phyloP scores from a whole-genome alignment of 352 stramenopile species.

The Phytophthora uliginosa region DNA sequence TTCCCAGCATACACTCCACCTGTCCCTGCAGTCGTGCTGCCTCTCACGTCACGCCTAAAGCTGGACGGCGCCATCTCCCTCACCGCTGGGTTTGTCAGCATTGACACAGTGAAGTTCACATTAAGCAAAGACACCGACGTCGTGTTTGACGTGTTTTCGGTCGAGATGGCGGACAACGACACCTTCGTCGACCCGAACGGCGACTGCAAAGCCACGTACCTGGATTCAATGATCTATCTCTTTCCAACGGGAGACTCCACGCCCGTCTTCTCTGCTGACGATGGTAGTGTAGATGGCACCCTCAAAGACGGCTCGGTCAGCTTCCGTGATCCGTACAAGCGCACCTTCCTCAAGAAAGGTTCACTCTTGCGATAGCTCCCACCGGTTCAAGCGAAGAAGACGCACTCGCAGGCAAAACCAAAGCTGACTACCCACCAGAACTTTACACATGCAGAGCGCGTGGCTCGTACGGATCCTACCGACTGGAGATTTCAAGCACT shows the following conservation, averaged over 20 bases:
- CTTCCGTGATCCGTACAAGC: constrained; percentile 53
- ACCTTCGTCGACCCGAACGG: constrained; percentile 63
- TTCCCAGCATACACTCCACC: constrained; percentile 51
- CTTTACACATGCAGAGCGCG: constrained; percentile 35
- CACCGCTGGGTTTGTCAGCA: constrained; percentile 35
- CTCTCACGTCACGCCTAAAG: constrained; percentile 27
- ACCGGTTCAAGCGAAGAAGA: constrained; percentile 33
- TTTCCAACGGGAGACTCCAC: constrained; percentile 37
- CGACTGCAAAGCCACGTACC: constrained; percentile 63
- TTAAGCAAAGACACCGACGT: constrained; percentile 46
- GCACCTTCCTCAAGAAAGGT: constrained; percentile 59
- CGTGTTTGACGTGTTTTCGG: constrained; percentile 58
- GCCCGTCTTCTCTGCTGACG: constrained; percentile 45
- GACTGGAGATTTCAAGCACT: constrained; percentile 44
- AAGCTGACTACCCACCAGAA: constrained; percentile 31
- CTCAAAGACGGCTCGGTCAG: constrained; percentile 52
- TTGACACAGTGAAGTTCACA: constrained; percentile 66
- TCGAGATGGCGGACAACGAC: constrained; percentile 64
- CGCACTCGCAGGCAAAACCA: constrained; percentile 32
- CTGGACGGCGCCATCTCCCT: constrained; percentile 41
- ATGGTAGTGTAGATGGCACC: constrained; percentile 27
- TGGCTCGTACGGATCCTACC: constrained; percentile 41
- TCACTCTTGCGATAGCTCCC: constrained; percentile 48
- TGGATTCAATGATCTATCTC: constrained; percentile 65
- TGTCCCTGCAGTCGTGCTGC: constrained; percentile 3